These are phyloP conservation scores for Omphalea diandra DNA, from an alignment of 441 rosid genomes.

Conservation along the genomic window DNA sequence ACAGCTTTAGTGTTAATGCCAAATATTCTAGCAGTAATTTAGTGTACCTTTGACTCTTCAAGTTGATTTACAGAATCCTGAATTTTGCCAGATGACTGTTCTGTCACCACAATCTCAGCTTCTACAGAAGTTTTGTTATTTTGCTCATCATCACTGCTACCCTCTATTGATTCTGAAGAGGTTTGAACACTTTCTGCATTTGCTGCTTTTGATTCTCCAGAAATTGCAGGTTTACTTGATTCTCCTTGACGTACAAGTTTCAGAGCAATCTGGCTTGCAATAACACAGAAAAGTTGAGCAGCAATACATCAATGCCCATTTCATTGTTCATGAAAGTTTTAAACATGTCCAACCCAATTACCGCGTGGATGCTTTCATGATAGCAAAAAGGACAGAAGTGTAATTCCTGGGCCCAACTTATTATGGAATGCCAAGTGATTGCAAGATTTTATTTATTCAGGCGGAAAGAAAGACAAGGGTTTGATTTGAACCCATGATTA, in stretches of 20 bases:
- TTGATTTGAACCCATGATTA: no score
- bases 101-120: conserved; percentile 21
- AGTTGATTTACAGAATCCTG: conserved; percentile 23
- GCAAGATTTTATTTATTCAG: not conserved
- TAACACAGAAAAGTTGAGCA: conserved; percentile 10
- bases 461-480: not conserved
- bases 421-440: not conserved
- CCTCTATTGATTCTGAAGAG: conserved; percentile 37
- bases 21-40: not conserved
- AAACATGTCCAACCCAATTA: not conserved
- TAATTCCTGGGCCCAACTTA: not conserved
- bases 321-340: conserved; percentile 3
- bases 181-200: conserved; percentile 28
- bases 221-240: conserved; percentile 39
- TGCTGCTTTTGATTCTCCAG: conserved; percentile 32
- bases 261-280: conserved; percentile 71
- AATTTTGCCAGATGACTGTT: conserved; percentile 19
- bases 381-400: not conserved
- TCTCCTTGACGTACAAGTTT: conserved; percentile 78
- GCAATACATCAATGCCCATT: not conserved
- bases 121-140: conserved; percentile 27
- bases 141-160: conserved; percentile 24
- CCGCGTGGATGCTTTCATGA: not conserved
- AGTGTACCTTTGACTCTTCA: conserved; percentile 39
- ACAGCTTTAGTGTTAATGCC: not conserved